Evolutionary conservation across 2,329 filamentous ascomycete genomes (phyloP).

Genomic region (Xylariaceae sp.): DNA sequence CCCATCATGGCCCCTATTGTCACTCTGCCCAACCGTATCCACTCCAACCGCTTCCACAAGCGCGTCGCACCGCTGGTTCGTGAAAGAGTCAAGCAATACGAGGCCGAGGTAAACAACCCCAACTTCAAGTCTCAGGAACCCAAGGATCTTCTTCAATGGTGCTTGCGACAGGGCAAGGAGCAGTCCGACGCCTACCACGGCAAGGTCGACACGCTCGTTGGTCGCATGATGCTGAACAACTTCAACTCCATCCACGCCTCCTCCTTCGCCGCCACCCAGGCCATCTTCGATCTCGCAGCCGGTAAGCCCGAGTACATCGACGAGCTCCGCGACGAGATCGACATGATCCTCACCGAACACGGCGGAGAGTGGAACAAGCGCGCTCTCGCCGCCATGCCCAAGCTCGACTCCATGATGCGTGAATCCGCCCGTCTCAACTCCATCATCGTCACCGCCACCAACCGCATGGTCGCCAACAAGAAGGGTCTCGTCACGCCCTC

Average conservation of each 20-base stretch:
- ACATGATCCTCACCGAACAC: constrained; percentile 1
- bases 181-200: constrained; percentile 16
- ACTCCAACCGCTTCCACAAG: constrained; percentile 18
- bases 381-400: constrained; percentile 31
- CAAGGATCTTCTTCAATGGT: constrained; percentile 26
- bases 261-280: constrained; percentile 33
- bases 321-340: constrained; percentile 31
- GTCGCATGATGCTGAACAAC: constrained; percentile 32
- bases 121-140: constrained; percentile 1
- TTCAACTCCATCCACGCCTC: constrained; percentile 39
- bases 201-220: constrained; percentile 24
- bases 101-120: constrained; percentile 5
- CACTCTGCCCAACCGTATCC: constrained; percentile 21
- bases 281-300: constrained; percentile 38
- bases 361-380: constrained; percentile 32
- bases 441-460: constrained; percentile 24
- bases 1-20: constrained; percentile 19
- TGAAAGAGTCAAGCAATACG: constrained; percentile 19
- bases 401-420: constrained; percentile 37
- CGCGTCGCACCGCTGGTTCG: constrained; percentile 19
- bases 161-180: constrained; percentile 19
- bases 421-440: constrained; percentile 35
- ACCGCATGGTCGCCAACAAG: constrained; percentile 21
- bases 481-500: constrained; percentile 32
- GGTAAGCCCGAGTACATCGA: neutral